Evolutionary conservation across 495 filamentous ascomycete species (phyloP).

Genomic region (Neurospora tetrasperma): DNA sequence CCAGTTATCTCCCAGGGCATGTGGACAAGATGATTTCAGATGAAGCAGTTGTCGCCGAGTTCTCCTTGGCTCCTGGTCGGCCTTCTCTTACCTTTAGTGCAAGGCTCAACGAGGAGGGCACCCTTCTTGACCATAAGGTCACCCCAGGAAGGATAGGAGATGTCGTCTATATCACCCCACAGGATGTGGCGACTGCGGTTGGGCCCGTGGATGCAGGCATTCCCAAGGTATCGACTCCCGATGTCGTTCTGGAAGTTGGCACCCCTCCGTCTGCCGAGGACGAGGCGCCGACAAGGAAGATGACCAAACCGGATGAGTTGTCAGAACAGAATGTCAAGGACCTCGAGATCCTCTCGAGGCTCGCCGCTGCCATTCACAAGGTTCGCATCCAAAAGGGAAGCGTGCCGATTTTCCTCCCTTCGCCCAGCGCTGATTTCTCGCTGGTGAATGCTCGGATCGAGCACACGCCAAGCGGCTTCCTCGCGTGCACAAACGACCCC

Average conservation of each 20-base stretch:
- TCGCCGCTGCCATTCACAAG: conserved; percentile 27
- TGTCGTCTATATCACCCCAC: conserved; percentile 63
- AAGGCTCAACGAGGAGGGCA: conserved; percentile 50
- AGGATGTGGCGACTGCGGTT: conserved; percentile 41
- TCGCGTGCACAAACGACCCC: conserved; percentile 26
- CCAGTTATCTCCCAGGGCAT: conserved; percentile 66
- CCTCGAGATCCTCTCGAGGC: conserved; percentile 23
- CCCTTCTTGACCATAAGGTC: conserved; percentile 60
- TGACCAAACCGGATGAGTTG: conserved; percentile 27
- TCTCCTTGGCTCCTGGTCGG: conserved; percentile 58
- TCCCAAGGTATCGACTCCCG: neutral
- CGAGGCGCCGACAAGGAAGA: conserved; percentile 16
- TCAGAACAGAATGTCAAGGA: conserved; percentile 20
- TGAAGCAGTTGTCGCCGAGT: conserved; percentile 43
- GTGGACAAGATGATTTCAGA: conserved; percentile 65
- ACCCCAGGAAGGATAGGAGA: conserved; percentile 58
- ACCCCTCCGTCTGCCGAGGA: conserved; percentile 11
- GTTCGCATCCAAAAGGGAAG: conserved; percentile 29
- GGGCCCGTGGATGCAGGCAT: conserved; percentile 19
- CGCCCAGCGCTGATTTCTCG: conserved; percentile 22
- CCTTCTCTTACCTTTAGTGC: conserved; percentile 78
- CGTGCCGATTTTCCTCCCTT: conserved; percentile 25
- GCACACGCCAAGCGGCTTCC: conserved; percentile 8
- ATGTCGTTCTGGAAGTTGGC: conserved; percentile 24
- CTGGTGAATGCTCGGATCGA: conserved; percentile 16